These are phyloP conservation scores for Centaurea solstitialis DNA, from an alignment of 129 eudicot species.

Conservation along the genomic window DNA sequence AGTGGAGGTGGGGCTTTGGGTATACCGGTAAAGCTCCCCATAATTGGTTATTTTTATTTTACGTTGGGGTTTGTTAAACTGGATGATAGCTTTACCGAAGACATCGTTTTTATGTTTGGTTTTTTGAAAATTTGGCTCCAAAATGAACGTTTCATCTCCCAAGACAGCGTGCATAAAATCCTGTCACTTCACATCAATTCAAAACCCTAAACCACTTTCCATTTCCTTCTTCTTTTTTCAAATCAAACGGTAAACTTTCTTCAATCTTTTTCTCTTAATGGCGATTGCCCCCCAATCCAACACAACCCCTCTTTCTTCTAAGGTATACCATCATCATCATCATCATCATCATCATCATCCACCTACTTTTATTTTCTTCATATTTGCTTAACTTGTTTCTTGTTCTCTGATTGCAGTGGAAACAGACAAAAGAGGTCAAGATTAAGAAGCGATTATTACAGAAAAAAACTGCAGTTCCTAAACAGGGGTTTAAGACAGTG, in stretches of 20 bases:
- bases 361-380: neutral
- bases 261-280: conserved; percentile 8
- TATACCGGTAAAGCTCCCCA: too few species aligned
- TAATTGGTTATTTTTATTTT: too few species aligned
- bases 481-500: conserved; percentile 30
- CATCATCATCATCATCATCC: neutral
- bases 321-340: conserved; percentile 17
- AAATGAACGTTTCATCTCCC: conserved; percentile 20
- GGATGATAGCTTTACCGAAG: too few species aligned
- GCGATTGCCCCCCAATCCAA: conserved; percentile 20
- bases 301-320: conserved; percentile 25
- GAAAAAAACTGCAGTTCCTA: conserved; percentile 18
- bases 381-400: neutral
- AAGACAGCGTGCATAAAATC: conserved; percentile 9
- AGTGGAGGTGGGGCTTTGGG: too few species aligned
- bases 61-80: too few species aligned
- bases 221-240: neutral
- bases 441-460: conserved; percentile 28
- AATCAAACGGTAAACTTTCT: conserved; percentile 23
- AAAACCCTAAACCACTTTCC: conserved; percentile 5
- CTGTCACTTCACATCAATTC: conserved; percentile 4
- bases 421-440: conserved; percentile 32
- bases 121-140: conserved; percentile 29
- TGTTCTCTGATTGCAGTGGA: conserved; percentile 8
- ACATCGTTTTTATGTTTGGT: too few species aligned